Evolutionary conservation across 2,329 filamentous ascomycete species (phyloP).

Genomic region (Ceratocystis harringtonii): DNA sequence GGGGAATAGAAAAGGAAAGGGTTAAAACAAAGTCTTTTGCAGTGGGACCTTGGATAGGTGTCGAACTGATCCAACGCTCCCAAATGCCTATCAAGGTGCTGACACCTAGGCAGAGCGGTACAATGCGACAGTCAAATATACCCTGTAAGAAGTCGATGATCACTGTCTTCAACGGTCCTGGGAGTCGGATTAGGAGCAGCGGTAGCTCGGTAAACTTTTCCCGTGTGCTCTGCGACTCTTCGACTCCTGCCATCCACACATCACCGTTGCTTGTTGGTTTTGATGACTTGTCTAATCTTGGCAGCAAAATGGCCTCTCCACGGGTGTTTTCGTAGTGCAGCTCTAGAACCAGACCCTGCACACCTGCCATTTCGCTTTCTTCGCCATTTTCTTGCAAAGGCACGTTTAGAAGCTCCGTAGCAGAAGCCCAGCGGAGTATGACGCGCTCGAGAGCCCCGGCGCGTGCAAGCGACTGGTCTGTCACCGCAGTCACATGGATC

Average conservation of each 20-base stretch:
- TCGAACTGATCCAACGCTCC: slow-evolving; percentile 34
- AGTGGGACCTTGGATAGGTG: slow-evolving; percentile 24
- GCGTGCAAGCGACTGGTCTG: slow-evolving; percentile 27
- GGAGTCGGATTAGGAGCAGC: slow-evolving; percentile 41
- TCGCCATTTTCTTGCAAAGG: slow-evolving; percentile 1
- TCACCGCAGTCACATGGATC: slow-evolving; percentile 35
- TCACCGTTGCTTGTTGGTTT: not conserved
- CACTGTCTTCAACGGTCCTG: slow-evolving; percentile 34
- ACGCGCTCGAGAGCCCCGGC: slow-evolving; percentile 34
- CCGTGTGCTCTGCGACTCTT: not conserved
- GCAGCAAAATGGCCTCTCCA: slow-evolving; percentile 38
- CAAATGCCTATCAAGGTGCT: slow-evolving; percentile 34
- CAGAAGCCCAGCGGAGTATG: slow-evolving; percentile 30
- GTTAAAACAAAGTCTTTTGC: slow-evolving; percentile 36
- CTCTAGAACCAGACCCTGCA: slow-evolving; percentile 29
- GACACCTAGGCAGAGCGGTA: slow-evolving; percentile 35
- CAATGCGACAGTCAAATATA: slow-evolving; percentile 43
- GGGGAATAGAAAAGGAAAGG: slow-evolving; percentile 34
- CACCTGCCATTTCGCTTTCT: slow-evolving; percentile 8
- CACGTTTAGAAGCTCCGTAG: slow-evolving; percentile 20
- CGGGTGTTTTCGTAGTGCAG: slow-evolving; percentile 39
- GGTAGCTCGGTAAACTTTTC: slow-evolving; percentile 34
- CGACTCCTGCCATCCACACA: not conserved
- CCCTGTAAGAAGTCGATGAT: slow-evolving; percentile 37
- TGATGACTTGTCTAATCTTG: slow-evolving; percentile 19